Percentiles rank a stretch among this genome's conserved stretches.
These are phyloP conservation scores for Mentha longifolia DNA, from an alignment of 257 asterid genomes.

Conservation along the genomic window DNA sequence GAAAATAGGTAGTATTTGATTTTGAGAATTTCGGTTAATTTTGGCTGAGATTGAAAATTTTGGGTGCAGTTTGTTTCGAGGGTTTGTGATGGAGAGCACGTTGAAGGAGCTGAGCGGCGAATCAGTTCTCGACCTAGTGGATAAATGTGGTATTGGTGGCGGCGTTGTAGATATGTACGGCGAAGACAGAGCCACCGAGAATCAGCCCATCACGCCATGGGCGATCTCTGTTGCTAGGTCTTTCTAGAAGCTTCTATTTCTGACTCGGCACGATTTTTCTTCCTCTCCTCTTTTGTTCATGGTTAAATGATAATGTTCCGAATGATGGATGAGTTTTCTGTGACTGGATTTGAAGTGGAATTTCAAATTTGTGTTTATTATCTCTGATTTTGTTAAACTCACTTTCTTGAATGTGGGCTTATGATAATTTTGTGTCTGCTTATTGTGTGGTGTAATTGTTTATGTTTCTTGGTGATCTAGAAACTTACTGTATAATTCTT, in stretches of 20 bases:
- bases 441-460: too few species aligned
- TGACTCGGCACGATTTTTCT: too few species aligned
- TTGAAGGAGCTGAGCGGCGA: slow-evolving; percentile 64
- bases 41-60: not conserved
- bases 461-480: too few species aligned
- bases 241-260: not conserved
- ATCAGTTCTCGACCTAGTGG: slow-evolving; percentile 62
- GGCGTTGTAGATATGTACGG: slow-evolving; percentile 88
- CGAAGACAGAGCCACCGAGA: slow-evolving; percentile 86
- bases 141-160: slow-evolving; percentile 70
- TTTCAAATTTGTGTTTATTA: not conserved
- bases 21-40: not conserved
- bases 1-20: not conserved
- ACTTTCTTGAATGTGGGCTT: not conserved
- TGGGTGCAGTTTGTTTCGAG: slow-evolving; percentile 41
- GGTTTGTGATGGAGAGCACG: slow-evolving; percentile 60
- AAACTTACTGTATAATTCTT: too few species aligned
- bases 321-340: not conserved
- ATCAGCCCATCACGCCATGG: slow-evolving; percentile 91
- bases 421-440: not conserved
- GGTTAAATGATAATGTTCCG: too few species aligned
- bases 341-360: not conserved
- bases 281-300: not conserved
- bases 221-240: slow-evolving; percentile 84
- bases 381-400: not conserved